Percentiles rank a stretch among this genome's conserved stretches.
phyloP scores from a whole-genome alignment of 305 asterid genomes.

The Fraxinus floribunda region DNA sequence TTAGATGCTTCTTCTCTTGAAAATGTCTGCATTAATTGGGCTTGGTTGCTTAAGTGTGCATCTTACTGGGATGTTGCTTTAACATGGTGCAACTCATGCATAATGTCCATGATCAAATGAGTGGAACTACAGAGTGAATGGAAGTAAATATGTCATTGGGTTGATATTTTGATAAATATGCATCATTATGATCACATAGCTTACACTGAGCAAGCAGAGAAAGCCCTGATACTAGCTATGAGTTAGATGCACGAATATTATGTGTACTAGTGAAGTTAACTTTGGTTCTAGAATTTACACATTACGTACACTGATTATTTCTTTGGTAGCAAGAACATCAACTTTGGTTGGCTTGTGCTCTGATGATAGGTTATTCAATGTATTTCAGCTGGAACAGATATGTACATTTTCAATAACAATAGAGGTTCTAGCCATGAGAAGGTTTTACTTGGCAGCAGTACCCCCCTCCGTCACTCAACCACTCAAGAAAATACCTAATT shows the following conservation, averaged over 20 bases:
- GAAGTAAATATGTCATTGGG: neutral
- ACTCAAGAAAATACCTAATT: neutral
- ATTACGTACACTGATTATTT: neutral
- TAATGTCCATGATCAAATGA: neutral
- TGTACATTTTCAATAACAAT: neutral
- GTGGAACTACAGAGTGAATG: neutral
- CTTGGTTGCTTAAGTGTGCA: neutral
- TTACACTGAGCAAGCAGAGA: neutral
- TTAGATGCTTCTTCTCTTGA: neutral
- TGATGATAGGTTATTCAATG: neutral
- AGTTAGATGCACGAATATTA: neutral
- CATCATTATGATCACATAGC: neutral
- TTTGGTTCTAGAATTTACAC: neutral
- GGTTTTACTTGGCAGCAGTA: neutral
- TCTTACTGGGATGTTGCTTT: slow-evolving; percentile 13
- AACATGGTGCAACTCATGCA: neutral
- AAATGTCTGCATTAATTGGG: neutral
- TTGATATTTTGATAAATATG: neutral
- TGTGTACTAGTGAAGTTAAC: neutral
- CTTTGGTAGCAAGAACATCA: neutral
- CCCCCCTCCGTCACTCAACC: neutral
- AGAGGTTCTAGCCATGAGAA: neutral
- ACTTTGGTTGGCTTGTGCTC: neutral
- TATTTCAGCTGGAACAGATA: neutral
- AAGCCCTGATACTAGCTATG: neutral